A percentile compares a stretch with the other conserved stretches of the same genome.
These are phyloP conservation scores for Didymella exigua DNA, from an alignment of 2,329 filamentous ascomycete species.

Conservation along the genomic window DNA sequence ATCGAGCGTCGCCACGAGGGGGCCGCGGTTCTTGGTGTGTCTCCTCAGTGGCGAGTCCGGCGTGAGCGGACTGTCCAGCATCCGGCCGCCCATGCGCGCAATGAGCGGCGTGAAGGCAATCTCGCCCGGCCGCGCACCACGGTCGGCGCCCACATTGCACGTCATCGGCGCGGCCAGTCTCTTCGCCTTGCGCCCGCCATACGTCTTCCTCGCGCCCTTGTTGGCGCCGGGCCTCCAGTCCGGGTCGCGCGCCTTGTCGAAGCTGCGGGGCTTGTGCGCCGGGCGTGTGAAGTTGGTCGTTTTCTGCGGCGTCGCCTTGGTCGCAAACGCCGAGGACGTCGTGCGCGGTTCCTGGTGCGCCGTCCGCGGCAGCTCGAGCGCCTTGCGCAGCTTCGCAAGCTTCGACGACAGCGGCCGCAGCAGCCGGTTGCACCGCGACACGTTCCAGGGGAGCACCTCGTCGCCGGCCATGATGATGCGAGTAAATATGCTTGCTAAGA, in stretches of 20 bases:
- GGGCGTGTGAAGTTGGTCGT: conserved; percentile 35
- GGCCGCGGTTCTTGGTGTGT: conserved; percentile 29
- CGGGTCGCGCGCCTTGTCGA: conserved; percentile 43
- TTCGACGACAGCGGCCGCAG: conserved; percentile 51
- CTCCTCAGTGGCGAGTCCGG: conserved; percentile 37
- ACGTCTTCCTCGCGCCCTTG: conserved; percentile 40
- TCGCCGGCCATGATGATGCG: conserved; percentile 34
- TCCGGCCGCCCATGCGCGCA: conserved; percentile 32
- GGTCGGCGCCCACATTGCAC: background rate
- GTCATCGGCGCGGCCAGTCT: conserved; percentile 15
- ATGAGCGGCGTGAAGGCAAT: conserved; percentile 46
- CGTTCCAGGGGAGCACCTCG: conserved; percentile 49
- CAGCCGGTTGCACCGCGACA: conserved; percentile 51
- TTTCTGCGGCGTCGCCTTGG: conserved; percentile 34
- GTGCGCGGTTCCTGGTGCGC: conserved; percentile 28
- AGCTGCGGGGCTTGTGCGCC: conserved; percentile 37
- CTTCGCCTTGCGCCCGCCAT: conserved; percentile 36
- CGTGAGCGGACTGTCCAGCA: conserved; percentile 39
- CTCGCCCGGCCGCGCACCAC: conserved; percentile 36
- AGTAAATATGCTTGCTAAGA: conserved; percentile 19
- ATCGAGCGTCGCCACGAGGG: conserved; percentile 29
- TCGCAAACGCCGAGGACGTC: conserved; percentile 30
- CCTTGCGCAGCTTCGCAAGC: conserved; percentile 47
- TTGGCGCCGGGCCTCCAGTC: conserved; percentile 45
- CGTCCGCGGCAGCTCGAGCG: conserved; percentile 33